These are phyloP conservation scores for Pseudozyma thailandica DNA, from an alignment of 1,284 basidiomycete species.

Conservation along the genomic window DNA sequence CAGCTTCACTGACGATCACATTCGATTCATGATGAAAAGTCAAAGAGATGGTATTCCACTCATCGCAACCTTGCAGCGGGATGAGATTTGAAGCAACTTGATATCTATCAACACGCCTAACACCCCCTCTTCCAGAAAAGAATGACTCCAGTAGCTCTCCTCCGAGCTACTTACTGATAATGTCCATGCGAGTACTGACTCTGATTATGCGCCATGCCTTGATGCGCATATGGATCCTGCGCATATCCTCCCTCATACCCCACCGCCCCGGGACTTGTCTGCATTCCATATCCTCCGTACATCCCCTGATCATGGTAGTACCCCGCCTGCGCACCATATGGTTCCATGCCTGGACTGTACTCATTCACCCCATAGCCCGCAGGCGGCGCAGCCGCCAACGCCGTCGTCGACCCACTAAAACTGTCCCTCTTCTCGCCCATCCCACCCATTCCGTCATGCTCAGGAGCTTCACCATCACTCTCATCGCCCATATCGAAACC, in stretches of 20 bases:
- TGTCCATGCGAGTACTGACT: constrained; percentile 22
- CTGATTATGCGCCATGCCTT: constrained; percentile 33
- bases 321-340: constrained; percentile 18
- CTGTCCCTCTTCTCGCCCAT: constrained; percentile 43
- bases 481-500: constrained; percentile 67
- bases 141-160: no score
- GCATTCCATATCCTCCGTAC: constrained; percentile 32
- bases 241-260: constrained; percentile 17
- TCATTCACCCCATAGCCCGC: constrained; percentile 31
- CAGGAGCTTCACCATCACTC: constrained; percentile 46
- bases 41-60: no score
- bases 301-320: constrained; percentile 29
- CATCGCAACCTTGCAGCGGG: no score
- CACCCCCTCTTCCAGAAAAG: no score
- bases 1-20: no score
- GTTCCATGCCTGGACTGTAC: constrained; percentile 23
- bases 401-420: constrained; percentile 44
- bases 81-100: no score
- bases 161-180: constrained; percentile 22
- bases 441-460: constrained; percentile 14
- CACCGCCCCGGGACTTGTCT: constrained; percentile 16
- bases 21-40: no score
- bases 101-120: no score
- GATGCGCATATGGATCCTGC: constrained; percentile 31
- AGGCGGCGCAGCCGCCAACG: constrained; percentile 27